Conservation (phyloP, 2,329 filamentous ascomycete species). For the Diaporthe eres region DNA sequence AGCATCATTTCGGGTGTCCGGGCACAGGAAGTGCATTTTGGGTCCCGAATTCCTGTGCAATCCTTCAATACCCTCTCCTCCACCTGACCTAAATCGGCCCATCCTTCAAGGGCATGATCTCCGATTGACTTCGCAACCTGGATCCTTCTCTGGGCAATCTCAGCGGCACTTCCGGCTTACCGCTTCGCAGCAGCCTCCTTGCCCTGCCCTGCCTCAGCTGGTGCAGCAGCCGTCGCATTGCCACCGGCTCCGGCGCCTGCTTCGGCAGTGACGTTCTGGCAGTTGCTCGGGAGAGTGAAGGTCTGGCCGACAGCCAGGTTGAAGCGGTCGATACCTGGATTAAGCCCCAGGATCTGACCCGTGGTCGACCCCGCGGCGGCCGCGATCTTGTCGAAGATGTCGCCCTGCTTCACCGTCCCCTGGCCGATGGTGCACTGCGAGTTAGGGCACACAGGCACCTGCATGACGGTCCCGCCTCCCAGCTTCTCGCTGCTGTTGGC, state of each 20-base stretch:
- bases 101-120: not conserved
- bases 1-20: not conserved
- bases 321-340: slow-evolving; percentile 25
- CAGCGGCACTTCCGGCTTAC: not conserved
- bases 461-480: slow-evolving; percentile 1
- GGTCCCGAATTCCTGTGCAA: not conserved
- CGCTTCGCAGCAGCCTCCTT: slow-evolving; percentile 9
- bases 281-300: slow-evolving; percentile 33
- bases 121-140: not conserved
- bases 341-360: slow-evolving; percentile 32
- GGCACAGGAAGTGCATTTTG: not conserved
- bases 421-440: slow-evolving; percentile 36
- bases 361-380: slow-evolving; percentile 25
- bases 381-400: slow-evolving; percentile 29
- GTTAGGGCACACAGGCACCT: slow-evolving; percentile 33
- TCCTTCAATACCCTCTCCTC: not conserved
- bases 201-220: not conserved
- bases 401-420: slow-evolving; percentile 20
- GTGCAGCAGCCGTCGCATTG: slow-evolving; percentile 5
- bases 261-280: slow-evolving; percentile 27
- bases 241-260: slow-evolving; percentile 1
- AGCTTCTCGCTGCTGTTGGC: slow-evolving; percentile 27
- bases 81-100: not conserved
- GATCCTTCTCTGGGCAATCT: not conserved
- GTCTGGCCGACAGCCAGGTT: slow-evolving; percentile 30